Evolutionary conservation across 345 rosid genomes (phyloP), one percentile per base, ranked within the genome.

Genomic region (Barbarea vulgaris): DNA sequence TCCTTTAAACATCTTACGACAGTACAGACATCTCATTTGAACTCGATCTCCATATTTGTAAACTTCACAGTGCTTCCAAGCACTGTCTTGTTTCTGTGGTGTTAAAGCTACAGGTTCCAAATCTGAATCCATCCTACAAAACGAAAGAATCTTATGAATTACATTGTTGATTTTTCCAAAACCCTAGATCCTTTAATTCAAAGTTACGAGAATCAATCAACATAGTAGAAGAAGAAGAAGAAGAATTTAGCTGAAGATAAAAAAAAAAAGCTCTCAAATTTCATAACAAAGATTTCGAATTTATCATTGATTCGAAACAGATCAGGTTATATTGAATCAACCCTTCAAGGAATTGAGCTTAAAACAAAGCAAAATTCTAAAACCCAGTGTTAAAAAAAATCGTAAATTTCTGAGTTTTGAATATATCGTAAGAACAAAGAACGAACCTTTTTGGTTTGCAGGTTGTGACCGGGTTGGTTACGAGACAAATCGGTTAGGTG

Each of bases 41-140:
- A 87, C 83, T 73, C 84, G 84, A 17, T 87, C 91, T 7, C 89
- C 98, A 73, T 85, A 83, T 82, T 88, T 88, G 70, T 82, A 87
- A 81, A 89, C 85, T 57, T 87, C 87, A 74, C 97, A 92, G 73
- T 95, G 97, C 69, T 89, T 87, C 99, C 98, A 92, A 9, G 99
- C 97, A n/a, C 87, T 93, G 83, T 95, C 99, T 39, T 89, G 88
- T 57, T 92, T 95, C 60, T 87, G 97, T 0, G 91, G 81, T 17
- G 95, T 84, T 17, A 89, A 80, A 10, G 97, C 88, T 63, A 86
- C 61, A 18, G 80, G 89, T 33, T 90, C 92, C 64, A 85, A 73
- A 73, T 84, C 83, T 1, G 77, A 72, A n/a, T 72, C 81, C 81
- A 71, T 77, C 28, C 24, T 9, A 61, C 18, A 67, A 47, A 33